Percentiles rank a stretch among this genome's conserved stretches.
phyloP scores from a whole-genome alignment of 345 rosid genomes.

The Cardamine chenopodiifolia region DNA sequence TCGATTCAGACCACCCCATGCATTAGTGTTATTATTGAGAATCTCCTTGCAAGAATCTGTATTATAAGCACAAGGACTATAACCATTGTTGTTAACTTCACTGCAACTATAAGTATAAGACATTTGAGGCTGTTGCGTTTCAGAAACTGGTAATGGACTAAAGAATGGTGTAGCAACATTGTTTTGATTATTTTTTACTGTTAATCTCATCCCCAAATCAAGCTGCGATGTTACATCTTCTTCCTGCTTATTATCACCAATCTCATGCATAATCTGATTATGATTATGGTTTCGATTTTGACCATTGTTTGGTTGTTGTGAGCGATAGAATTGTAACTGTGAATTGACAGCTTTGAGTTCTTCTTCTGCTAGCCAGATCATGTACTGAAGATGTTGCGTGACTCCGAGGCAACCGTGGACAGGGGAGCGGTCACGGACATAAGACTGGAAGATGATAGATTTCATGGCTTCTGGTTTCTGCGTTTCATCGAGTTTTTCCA shows the following conservation, averaged over 20 bases:
- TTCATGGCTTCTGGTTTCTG: conserved; percentile 74
- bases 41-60: conserved; percentile 53
- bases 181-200: conserved; percentile 37
- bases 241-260: conserved; percentile 31
- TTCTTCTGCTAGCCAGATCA: conserved; percentile 58
- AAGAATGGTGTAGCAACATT: conserved; percentile 20
- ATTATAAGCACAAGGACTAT: conserved; percentile 39
- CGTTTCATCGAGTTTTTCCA: conserved; percentile 52
- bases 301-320: conserved; percentile 45
- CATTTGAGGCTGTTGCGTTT: conserved; percentile 50
- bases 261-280: conserved; percentile 22
- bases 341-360: conserved; percentile 61
- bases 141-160: conserved; percentile 21
- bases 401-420: conserved; percentile 77
- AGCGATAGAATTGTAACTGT: conserved; percentile 64
- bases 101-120: conserved; percentile 50
- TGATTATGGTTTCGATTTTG: too few relatives aligned
- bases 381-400: conserved; percentile 51
- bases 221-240: conserved; percentile 65
- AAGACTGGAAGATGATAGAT: conserved; percentile 73
- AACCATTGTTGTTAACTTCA: conserved; percentile 28
- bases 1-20: conserved; percentile 28
- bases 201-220: conserved; percentile 78
- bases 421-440: conserved; percentile 69
- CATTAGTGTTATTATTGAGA: not conserved